phyloP scores from a whole-genome alignment of 169 alveolate species.

The Theileria orientalis region DNA sequence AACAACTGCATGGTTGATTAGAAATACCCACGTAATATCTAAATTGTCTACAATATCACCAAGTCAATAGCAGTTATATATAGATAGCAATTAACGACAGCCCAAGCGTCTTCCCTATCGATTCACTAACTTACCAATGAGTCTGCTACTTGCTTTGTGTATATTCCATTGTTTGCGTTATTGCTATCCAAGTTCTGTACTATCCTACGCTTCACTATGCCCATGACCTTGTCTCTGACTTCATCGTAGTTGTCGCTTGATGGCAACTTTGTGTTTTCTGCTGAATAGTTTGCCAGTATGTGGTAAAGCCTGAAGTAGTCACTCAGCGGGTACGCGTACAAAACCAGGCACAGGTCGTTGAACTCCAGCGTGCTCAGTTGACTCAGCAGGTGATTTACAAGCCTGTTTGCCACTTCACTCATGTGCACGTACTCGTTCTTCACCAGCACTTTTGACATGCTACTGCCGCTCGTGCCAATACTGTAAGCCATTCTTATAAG shows the following conservation, averaged over 20 bases:
- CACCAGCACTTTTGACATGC: neutral
- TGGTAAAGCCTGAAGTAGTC: constrained; percentile 5
- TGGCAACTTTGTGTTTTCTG: neutral
- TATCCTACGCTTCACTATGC: neutral
- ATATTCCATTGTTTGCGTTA: neutral
- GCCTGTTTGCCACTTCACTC: neutral
- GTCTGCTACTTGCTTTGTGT: neutral
- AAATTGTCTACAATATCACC: too few species aligned
- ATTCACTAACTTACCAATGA: neutral
- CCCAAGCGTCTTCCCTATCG: too few species aligned
- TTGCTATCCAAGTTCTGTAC: neutral
- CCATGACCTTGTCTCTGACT: neutral
- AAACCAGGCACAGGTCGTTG: neutral
- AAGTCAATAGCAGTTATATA: too few species aligned
- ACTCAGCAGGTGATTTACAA: neutral
- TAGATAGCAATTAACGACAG: too few species aligned
- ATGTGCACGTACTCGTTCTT: constrained; percentile 1
- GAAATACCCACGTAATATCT: neutral
- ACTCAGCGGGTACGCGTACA: neutral
- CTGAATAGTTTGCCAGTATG: neutral
- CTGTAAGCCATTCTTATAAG: neutral
- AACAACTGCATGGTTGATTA: neutral
- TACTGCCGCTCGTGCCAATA: neutral
- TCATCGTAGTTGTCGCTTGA: neutral
- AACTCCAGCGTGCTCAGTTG: constrained; percentile 6